A percentile compares a stretch with the other conserved stretches of the same genome.
phyloP scores from a whole-genome alignment of 2,329 filamentous ascomycete species.

The Nannizziopsis arthrosporioides region DNA sequence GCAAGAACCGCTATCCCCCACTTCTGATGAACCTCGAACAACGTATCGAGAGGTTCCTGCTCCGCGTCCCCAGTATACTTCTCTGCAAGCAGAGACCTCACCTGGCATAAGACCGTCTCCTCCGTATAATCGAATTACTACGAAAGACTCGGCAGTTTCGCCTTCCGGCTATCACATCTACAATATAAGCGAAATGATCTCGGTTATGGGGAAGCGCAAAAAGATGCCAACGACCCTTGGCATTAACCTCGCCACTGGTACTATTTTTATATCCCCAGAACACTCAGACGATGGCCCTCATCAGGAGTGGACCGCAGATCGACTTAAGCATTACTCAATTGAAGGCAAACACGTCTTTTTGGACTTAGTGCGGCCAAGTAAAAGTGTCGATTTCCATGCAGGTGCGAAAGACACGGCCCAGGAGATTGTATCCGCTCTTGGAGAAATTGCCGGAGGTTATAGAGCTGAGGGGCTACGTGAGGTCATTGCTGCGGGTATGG shows the following conservation, averaged over 20 bases:
- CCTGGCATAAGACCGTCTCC: conserved; percentile 43
- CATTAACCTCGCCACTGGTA: conserved; percentile 79
- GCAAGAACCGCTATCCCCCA: conserved; percentile 44
- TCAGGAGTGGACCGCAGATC: conserved; percentile 88
- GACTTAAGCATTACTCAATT: conserved; percentile 92
- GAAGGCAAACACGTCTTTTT: conserved; percentile 97
- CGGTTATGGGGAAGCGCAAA: conserved; percentile 91
- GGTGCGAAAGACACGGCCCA: conserved; percentile 93
- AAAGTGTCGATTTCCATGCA: conserved; percentile 92
- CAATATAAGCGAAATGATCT: conserved; percentile 94
- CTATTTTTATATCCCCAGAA: conserved; percentile 83
- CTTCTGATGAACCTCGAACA: conserved; percentile 1
- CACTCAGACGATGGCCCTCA: conserved; percentile 69
- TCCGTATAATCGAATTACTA: conserved; percentile 42
- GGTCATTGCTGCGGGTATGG: conserved; percentile 67
- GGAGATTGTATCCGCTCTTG: conserved; percentile 78
- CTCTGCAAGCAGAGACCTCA: conserved; percentile 29
- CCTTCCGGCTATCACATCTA: conserved; percentile 86
- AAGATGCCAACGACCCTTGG: conserved; percentile 97
- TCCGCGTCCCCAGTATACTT: conserved; percentile 23
- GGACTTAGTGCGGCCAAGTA: conserved; percentile 81
- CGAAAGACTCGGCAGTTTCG: conserved; percentile 36
- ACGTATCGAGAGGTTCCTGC: conserved; percentile 27
- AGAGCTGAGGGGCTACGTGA: conserved; percentile 72
- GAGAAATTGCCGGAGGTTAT: conserved; percentile 76